Percentiles rank a stretch among this genome's conserved stretches.
phyloP scores from a whole-genome alignment of 352 stramenopile species.

The Nothophytophthora sp. region DNA sequence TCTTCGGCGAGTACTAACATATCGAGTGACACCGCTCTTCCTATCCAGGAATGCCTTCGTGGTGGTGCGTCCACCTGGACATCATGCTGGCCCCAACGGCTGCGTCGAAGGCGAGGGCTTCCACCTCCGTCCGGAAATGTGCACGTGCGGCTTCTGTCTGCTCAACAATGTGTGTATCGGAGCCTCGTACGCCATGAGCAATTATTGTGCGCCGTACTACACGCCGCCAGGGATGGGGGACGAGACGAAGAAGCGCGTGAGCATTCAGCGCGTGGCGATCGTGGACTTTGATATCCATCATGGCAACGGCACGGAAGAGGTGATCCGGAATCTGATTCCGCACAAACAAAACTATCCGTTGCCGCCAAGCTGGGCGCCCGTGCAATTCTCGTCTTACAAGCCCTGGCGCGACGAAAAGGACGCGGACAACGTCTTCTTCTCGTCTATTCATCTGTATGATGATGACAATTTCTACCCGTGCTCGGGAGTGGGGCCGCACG shows the following conservation, averaged over 20 bases:
- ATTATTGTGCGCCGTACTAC: slow-evolving; percentile 48
- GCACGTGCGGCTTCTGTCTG: slow-evolving; percentile 65
- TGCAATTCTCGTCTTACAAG: slow-evolving; percentile 64
- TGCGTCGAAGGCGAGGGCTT: slow-evolving; percentile 58
- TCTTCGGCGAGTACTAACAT: background rate
- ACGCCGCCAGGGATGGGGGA: slow-evolving; percentile 3
- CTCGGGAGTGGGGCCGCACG: slow-evolving; percentile 47
- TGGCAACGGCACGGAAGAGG: slow-evolving; percentile 65
- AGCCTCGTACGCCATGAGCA: slow-evolving; percentile 55
- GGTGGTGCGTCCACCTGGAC: slow-evolving; percentile 53
- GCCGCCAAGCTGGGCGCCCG: slow-evolving; percentile 57
- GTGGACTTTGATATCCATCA: slow-evolving; percentile 78
- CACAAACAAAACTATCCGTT: slow-evolving; percentile 69
- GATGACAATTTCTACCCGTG: slow-evolving; percentile 70
- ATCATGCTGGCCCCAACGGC: slow-evolving; percentile 66
- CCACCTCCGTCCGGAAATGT: slow-evolving; percentile 54
- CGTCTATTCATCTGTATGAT: slow-evolving; percentile 63
- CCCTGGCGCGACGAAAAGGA: slow-evolving; percentile 69
- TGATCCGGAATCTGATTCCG: slow-evolving; percentile 59
- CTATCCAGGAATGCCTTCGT: slow-evolving; percentile 58
- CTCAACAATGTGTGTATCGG: slow-evolving; percentile 76
- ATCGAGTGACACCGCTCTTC: background rate
- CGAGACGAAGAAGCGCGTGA: slow-evolving; percentile 12
- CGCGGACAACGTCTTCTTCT: slow-evolving; percentile 66
- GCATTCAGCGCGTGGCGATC: slow-evolving; percentile 52